These are phyloP conservation scores for Penstemon davidsonii DNA, from an alignment of 257 asterid species.

Conservation along the genomic window DNA sequence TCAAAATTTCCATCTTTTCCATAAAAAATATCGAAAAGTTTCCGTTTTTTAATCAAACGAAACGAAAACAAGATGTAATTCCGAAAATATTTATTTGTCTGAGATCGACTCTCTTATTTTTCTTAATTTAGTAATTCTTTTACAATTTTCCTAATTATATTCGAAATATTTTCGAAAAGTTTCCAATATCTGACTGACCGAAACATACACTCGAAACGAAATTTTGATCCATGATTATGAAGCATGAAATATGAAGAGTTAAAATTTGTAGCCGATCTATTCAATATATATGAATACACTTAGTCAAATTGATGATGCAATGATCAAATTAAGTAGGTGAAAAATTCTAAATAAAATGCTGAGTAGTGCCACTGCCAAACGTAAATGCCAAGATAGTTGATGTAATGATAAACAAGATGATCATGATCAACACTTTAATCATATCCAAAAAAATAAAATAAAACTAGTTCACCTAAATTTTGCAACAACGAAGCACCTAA, in stretches of 20 bases:
- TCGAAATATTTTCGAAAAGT: too few species aligned
- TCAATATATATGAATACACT: too few species aligned
- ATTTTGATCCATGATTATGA: not conserved
- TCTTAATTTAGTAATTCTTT: too few species aligned
- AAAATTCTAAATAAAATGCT: conserved; percentile 15
- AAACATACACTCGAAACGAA: too few species aligned
- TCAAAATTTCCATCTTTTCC: too few species aligned
- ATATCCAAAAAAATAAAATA: not conserved
- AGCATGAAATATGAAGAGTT: not conserved
- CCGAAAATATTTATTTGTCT: too few species aligned
- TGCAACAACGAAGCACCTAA: conserved; percentile 17
- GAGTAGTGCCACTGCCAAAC: not conserved
- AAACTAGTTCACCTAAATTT: not conserved
- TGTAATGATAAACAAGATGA: not conserved
- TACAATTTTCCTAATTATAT: too few species aligned
- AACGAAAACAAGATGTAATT: too few species aligned
- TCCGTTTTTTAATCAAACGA: too few species aligned
- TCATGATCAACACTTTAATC: conserved; percentile 19
- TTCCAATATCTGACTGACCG: too few species aligned
- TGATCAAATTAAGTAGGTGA: conserved; percentile 21
- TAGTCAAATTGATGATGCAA: conserved; percentile 1
- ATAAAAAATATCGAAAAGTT: too few species aligned
- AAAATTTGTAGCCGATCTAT: not conserved
- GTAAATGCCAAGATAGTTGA: conserved; percentile 25
- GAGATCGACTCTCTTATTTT: too few species aligned